Percentiles rank a stretch among this genome's conserved stretches.
Evolutionary conservation across 306 rosid genomes (phyloP).

Genomic region (Vigna unguiculata): DNA sequence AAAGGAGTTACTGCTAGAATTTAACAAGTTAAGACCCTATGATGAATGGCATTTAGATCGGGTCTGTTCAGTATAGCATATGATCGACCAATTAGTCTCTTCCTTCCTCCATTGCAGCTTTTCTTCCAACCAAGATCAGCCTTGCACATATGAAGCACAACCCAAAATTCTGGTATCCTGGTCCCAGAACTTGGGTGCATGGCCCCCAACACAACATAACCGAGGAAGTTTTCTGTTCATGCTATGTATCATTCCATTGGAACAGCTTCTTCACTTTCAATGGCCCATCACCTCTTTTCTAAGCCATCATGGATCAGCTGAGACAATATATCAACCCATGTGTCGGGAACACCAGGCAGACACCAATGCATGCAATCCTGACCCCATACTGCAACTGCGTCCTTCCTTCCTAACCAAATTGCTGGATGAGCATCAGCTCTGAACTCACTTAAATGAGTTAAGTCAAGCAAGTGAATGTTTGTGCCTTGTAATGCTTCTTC

Average conservation of each 20-base stretch:
- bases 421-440: conserved; percentile 94
- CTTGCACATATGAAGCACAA: conserved; percentile 27
- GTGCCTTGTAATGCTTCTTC: conserved; percentile 62
- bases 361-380: conserved; percentile 98
- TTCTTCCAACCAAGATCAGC: conserved; percentile 32
- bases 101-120: conserved; percentile 34
- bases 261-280: conserved; percentile 16
- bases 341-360: conserved; percentile 91
- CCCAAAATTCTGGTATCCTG: conserved; percentile 27
- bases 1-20: conserved; percentile 30
- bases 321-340: conserved; percentile 84
- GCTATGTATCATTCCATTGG: conserved; percentile 19
- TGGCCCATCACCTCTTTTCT: conserved; percentile 35
- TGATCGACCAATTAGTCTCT: conserved; percentile 29
- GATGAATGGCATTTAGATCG: not conserved
- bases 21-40: conserved; percentile 20
- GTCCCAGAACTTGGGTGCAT: conserved; percentile 33
- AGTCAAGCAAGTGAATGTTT: conserved; percentile 64
- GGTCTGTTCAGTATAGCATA: not conserved
- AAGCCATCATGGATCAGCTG: conserved; percentile 55
- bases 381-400: conserved; percentile 85
- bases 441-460: conserved; percentile 80
- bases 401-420: conserved; percentile 87
- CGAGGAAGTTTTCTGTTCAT: conserved; percentile 30
- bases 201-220: conserved; percentile 20